phyloP scores from a whole-genome alignment of 2,329 filamentous ascomycete genomes.

The Pseudogymnoascus sp. region DNA sequence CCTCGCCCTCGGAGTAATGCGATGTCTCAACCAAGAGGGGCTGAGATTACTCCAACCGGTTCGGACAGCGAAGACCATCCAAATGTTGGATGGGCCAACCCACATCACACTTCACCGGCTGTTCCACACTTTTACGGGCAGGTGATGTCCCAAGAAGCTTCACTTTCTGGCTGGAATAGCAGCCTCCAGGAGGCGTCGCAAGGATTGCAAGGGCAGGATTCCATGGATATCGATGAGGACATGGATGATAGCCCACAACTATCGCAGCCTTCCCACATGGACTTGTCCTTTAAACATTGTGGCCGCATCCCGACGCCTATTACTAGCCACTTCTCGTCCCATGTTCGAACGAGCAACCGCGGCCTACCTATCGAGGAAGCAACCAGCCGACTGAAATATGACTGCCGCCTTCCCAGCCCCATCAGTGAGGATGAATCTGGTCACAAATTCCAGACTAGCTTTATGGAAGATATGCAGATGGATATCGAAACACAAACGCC shows the following conservation, averaged over 20 bases:
- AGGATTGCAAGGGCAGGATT: conserved; percentile 15
- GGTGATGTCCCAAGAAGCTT: conserved; percentile 10
- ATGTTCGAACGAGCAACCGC: conserved; percentile 16
- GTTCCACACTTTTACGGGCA: conserved; percentile 14
- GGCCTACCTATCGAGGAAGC: conserved; percentile 19
- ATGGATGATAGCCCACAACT: conserved; percentile 26
- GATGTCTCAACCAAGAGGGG: conserved; percentile 17
- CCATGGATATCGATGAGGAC: conserved; percentile 25
- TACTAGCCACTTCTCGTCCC: conserved; percentile 25
- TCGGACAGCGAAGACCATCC: conserved; percentile 25
- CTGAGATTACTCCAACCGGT: conserved; percentile 23
- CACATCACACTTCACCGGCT: conserved; percentile 21
- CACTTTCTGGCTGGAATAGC: conserved; percentile 12
- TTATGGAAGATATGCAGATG: conserved; percentile 27
- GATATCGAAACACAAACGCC: conserved; percentile 20
- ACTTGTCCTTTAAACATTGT: conserved; percentile 21
- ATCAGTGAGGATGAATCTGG: conserved; percentile 28
- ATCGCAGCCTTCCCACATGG: conserved; percentile 22
- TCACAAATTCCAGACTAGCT: conserved; percentile 23
- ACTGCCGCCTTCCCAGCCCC: conserved; percentile 26
- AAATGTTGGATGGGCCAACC: conserved; percentile 18
- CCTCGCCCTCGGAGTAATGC: conserved; percentile 6
- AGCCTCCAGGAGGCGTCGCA: conserved; percentile 13
- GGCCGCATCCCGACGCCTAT: conserved; percentile 29
- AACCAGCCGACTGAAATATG: conserved; percentile 20